A percentile compares a stretch with the other conserved stretches of the same genome.
Evolutionary conservation across 495 filamentous ascomycete genomes (phyloP).

Genomic region (Achaetomiella virescens): DNA sequence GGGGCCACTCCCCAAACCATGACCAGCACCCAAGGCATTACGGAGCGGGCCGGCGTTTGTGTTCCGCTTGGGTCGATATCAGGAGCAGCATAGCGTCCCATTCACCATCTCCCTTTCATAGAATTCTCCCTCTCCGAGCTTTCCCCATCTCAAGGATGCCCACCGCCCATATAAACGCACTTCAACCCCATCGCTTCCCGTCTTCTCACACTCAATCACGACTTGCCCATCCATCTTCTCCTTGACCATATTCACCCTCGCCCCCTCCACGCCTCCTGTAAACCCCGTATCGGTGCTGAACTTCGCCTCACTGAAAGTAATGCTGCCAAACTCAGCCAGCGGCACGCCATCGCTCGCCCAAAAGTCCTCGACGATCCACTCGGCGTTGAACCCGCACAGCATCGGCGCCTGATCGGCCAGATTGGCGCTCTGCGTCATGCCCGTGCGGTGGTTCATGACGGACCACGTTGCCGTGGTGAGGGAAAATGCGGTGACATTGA

Average conservation of each 20-base stretch:
- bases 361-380: conserved; percentile 13
- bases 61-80: too few species aligned
- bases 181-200: background rate
- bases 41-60: too few species aligned
- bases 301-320: background rate
- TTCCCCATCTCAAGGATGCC: background rate
- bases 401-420: background rate
- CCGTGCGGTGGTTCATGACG: conserved; percentile 5
- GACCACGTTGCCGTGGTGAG: background rate
- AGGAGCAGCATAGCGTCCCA: too few species aligned
- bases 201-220: background rate
- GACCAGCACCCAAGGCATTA: too few species aligned
- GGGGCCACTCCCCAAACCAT: background rate
- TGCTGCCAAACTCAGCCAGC: conserved; percentile 1
- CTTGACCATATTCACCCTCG: background rate
- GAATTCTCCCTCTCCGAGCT: background rate
- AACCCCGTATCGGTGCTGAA: background rate
- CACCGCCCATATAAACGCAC: background rate
- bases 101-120: background rate
- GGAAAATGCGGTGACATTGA: background rate
- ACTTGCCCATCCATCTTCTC: background rate
- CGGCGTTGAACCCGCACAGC: conserved; percentile 8
- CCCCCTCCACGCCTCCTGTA: background rate
- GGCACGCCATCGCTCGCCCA: conserved; percentile 2
- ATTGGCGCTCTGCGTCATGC: background rate